Evolutionary conservation across 768 basidiomycete species (phyloP).

Genomic region (Austroboletus festivus): DNA sequence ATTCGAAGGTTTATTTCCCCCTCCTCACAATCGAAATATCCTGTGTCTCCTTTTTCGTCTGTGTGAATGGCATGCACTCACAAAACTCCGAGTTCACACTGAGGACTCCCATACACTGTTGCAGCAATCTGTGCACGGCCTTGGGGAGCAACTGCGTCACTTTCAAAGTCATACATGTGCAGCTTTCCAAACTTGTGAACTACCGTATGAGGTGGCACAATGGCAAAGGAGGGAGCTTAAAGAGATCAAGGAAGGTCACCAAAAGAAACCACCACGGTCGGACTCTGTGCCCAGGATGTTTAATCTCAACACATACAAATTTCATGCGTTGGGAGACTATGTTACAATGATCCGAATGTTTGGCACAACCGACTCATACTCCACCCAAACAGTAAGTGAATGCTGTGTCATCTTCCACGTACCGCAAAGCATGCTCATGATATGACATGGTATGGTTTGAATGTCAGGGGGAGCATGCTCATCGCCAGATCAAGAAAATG

Average conservation of each 20-base stretch:
- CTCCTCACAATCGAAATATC: slow-evolving; percentile 2
- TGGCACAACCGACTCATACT: neutral
- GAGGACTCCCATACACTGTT: neutral
- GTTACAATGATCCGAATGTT: neutral
- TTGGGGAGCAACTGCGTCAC: neutral
- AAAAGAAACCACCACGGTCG: neutral
- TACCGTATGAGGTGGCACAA: neutral
- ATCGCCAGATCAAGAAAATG: neutral
- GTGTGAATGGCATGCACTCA: slow-evolving; percentile 1
- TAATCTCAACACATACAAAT: neutral
- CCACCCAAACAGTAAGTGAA: neutral
- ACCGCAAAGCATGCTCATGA: no score
- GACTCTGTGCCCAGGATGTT: neutral
- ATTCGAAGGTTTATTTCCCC: slow-evolving; percentile 29
- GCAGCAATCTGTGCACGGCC: neutral
- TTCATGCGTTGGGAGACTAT: neutral
- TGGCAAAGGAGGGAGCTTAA: neutral
- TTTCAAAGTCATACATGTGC: neutral
- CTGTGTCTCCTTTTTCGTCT: neutral
- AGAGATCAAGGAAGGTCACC: neutral
- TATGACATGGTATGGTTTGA: neutral
- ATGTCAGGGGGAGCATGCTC: neutral
- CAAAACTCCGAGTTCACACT: neutral
- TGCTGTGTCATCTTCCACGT: no score
- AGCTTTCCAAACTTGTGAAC: neutral